Base-by-base conservation (phyloP, 805 yeast genomes). In the Teunomyces lycoperdinae region DNA sequence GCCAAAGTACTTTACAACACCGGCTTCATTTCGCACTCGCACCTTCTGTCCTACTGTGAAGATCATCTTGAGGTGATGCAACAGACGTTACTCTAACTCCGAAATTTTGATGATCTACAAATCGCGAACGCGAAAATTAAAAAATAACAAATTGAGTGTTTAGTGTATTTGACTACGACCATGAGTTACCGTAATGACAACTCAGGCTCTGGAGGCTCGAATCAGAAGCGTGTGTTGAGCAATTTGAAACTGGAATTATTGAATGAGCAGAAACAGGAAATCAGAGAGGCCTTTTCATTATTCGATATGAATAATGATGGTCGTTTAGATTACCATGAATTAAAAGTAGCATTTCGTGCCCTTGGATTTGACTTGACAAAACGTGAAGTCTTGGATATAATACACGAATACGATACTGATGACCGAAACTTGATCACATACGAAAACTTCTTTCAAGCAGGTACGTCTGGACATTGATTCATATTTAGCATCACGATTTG, bases 251-350 rank as follows among this genome's bases (percentile, higher is more conserved):
- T 73, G 39, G 96, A 89, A 57, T 73, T 90, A 36, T 71, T 88
- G 50, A 89, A 87, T 47, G 96, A 90, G 58, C 96, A 90, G 63
- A 86, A 85, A 55, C 94, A 87, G 60, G 97, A 92, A 62, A 89
- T 91, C 55, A 76, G 89, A 51, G 97, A 91, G 62, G 97, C 97
- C 26, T 92, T 92, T 62, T 79, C 85, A 43, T 73, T 92, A 29
- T 94, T 94, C 66, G 99, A 94, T 61, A 84, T 89, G 87, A 89
- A 94, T 67, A 83, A 81, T 50, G 98, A 94, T 64, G 96, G 97
- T 3, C 79, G 76, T 54, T 75, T 94, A 44, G 97, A 94, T 59
- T 92, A 87, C 64, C 98, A 94, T 60, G 98, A 92, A 58, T 73
- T 89, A 54, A 91, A 89, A 67, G 96, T 90, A 14, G 97, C 99